Base-by-base conservation (phyloP, 2,329 filamentous ascomycete genomes). In the Diaporthe nobilis region DNA sequence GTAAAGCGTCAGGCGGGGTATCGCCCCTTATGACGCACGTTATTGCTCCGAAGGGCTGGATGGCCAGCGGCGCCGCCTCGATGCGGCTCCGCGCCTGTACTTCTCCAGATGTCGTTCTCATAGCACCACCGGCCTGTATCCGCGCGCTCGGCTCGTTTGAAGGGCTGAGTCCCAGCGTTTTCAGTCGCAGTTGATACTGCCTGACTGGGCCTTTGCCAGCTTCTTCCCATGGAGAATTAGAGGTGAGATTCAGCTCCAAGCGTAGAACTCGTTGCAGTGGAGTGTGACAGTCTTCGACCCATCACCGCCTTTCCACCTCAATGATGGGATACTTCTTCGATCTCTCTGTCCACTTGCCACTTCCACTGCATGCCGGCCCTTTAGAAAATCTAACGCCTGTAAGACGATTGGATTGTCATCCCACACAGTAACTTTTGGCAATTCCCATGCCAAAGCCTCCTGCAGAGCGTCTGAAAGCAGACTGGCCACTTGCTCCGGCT, bases 391-490 rank as follows among this genome's bases (percentile, higher is more conserved):
- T 4, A 70, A 42, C 1, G 65, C 65, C 65, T 55, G 34, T 17
- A 55, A 34, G n/a, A 70, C 65, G 15, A 20, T 5, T 9, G 49
- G 17, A 12, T 55, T 70, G n/a, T 34, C 65, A 13, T 70, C 65
- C 65, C 65, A 70, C 15, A 70, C 20, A 2, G 65, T 70, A 7
- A 70, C 65, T 20, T 70, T 70, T 28, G 65, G 65, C 20, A 70
- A n/a, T 2, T 15, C 2, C 65, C 65, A 70, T 13, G n/a, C 65
- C 34, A 1, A 20, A 15, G 65, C 65, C 34, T 70, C 65, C 10
- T 55, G 22, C 13, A 70, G 15, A 42, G 65, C 49, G 5, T 70
- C 49, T 42, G 55, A 34, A 22, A 70, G 34, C 1, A 70, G 34
- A 15, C 47, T 31, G 17, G 37, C 34, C 13, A 70, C 22, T n/a